phyloP scores from a whole-genome alignment of 2,329 filamentous ascomycete genomes.

The Neodidymelliopsis sp. region DNA sequence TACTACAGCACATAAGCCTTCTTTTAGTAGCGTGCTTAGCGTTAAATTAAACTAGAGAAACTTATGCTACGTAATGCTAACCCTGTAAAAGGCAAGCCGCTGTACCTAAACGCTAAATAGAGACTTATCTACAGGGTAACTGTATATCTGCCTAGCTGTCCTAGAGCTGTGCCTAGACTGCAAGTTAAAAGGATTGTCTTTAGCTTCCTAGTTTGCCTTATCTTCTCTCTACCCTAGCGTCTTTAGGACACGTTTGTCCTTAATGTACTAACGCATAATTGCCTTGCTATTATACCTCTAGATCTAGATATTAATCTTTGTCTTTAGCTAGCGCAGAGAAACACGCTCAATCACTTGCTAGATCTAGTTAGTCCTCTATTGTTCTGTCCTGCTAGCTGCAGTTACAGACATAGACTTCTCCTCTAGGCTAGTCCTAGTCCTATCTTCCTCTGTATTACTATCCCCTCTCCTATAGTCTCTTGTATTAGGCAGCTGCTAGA shows the following conservation, averaged over 20 bases:
- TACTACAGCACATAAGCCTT: not conserved
- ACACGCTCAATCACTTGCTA: not conserved
- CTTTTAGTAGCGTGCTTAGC: not conserved
- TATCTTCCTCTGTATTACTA: not conserved
- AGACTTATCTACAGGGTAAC: not conserved
- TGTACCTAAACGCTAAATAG: not conserved
- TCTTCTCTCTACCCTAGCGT: not conserved
- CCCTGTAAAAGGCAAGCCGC: not conserved
- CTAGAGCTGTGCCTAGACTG: not conserved
- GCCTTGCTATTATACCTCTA: conserved; percentile 2
- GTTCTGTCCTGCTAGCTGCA: not conserved
- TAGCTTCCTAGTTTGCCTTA: not conserved
- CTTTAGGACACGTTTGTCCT: not conserved
- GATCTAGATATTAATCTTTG: not conserved
- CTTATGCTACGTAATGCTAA: not conserved
- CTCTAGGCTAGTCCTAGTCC: not conserved
- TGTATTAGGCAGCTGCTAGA: not conserved
- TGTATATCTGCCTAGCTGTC: not conserved
- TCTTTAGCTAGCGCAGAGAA: not conserved
- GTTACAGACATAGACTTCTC: not conserved
- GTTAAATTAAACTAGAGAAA: not conserved
- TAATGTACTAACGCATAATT: not conserved
- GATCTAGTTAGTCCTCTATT: conserved; percentile 1
- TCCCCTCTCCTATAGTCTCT: not conserved
- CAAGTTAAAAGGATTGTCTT: not conserved